Evolutionary conservation across 1,284 basidiomycete species (phyloP), one percentile per base, ranked within the genome.

Genomic region (Hortiboletus rubellus): DNA sequence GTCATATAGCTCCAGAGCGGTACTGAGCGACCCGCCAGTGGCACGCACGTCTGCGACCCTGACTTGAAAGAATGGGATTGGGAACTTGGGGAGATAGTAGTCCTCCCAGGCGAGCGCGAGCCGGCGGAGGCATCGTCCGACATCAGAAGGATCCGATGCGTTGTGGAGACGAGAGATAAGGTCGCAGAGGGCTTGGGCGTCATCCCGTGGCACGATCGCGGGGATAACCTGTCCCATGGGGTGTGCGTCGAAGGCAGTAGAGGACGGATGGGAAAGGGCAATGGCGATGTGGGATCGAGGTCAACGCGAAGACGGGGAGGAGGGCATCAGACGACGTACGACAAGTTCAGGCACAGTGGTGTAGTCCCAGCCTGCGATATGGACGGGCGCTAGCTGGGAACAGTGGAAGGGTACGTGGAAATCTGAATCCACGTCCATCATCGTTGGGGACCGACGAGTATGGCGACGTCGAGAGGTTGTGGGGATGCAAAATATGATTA

Each of bases 41-140:
- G 72, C 69, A 22, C 69, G 66, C 27, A 70, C 70, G 41, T 73
- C 69, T 10, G 69, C 72, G 7, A 70, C 69, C 24, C 69, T 62
- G 46, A 70, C 72, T 36, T 70, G 67, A 5, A 70, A 70, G 36
- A 70, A 70, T 1, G 69, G 72, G n/a, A 72, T 31, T 3, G 70
- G 69, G 34, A 57, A 70, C 36, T 65, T 70, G 18, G 70, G 69
- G 15, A 70, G 70, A 40, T 60, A 70, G 49, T 72, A 67, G 46
- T 70, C 69, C 33, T 70, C 69, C 69, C 69, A 70, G 8, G 60
- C 54, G 15, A 73, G 63, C 0, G 70, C 69, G 10, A 72, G 59
- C 17, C 64, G 46, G 38, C 69, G 67, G 27, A 73, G 46, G 46
- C 40, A 50, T 27, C 67, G 69, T 12, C 62, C 63, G 18, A 65